Evolutionary conservation across 1,284 basidiomycete species (phyloP).

Genomic region (Ceratobasidium sp.): DNA sequence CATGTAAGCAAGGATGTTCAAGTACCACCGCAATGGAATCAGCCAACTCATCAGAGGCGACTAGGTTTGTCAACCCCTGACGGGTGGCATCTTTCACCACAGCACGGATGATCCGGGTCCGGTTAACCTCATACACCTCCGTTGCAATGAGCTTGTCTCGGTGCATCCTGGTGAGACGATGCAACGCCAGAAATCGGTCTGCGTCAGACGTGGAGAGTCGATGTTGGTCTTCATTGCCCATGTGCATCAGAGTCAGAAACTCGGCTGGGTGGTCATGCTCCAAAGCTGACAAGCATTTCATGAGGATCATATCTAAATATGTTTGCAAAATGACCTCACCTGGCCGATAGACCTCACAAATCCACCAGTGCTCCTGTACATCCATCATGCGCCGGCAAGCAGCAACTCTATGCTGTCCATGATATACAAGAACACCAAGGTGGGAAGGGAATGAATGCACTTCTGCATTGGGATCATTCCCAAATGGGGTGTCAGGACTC

Average conservation of each 20-base stretch:
- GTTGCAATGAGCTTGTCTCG: not conserved
- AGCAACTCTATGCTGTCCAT: too few relatives aligned
- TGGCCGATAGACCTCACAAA: not conserved
- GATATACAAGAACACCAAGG: too few relatives aligned
- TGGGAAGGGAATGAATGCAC: too few relatives aligned
- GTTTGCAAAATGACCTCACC: too few relatives aligned
- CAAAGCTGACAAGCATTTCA: not conserved
- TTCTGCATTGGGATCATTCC: too few relatives aligned
- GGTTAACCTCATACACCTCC: not conserved
- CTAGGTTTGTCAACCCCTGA: not conserved
- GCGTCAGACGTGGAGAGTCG: not conserved
- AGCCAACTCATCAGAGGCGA: not conserved
- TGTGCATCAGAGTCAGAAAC: not conserved
- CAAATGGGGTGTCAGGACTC: too few relatives aligned
- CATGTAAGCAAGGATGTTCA: not conserved
- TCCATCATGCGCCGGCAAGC: too few relatives aligned
- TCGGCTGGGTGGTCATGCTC: not conserved
- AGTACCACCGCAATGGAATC: not conserved
- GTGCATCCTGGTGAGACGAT: not conserved
- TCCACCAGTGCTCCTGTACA: not conserved
- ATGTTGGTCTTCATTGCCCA: not conserved
- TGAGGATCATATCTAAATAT: too few relatives aligned
- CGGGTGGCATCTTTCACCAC: not conserved
- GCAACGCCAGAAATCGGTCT: not conserved
- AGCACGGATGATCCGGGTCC: not conserved